Conservation (phyloP, 805 yeast genomes). For the Candida boidinii region DNA sequence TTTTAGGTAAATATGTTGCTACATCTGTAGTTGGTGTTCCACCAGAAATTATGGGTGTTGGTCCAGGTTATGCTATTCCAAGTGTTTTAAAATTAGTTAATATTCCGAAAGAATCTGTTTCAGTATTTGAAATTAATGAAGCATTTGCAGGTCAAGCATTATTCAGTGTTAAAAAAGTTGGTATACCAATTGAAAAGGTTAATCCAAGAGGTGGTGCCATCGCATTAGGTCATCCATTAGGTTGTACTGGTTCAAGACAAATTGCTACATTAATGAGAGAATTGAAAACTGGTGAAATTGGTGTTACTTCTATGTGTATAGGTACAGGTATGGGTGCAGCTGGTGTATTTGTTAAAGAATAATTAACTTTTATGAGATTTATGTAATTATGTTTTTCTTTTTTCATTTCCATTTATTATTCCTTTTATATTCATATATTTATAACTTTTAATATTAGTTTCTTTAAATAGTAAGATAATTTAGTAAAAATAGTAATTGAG, state of each 20-base stretch:
- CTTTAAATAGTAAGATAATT: too few relatives aligned
- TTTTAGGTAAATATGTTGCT: conserved; percentile 73
- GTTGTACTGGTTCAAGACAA: conserved; percentile 83
- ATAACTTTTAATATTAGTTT: too few relatives aligned
- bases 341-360: conserved; percentile 74
- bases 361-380: conserved; percentile 8
- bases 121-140: conserved; percentile 84
- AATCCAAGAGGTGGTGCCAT: conserved; percentile 96
- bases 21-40: conserved; percentile 87
- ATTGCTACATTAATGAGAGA: conserved; percentile 81
- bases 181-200: conserved; percentile 62
- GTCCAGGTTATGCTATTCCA: conserved; percentile 96
- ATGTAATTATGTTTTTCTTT: too few relatives aligned
- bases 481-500: too few relatives aligned
- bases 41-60: conserved; percentile 96
- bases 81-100: conserved; percentile 40
- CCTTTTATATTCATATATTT: too few relatives aligned
- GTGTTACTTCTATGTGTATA: conserved; percentile 93
- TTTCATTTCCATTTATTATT: too few relatives aligned
- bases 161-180: conserved; percentile 57
- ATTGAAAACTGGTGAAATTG: conserved; percentile 70
- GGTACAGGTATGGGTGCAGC: conserved; percentile 99
- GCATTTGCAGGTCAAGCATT: conserved; percentile 95
- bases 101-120: conserved; percentile 54
- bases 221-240: conserved; percentile 92